phyloP scores from a whole-genome alignment of 345 rosid species.

The Citrus trifoliata region DNA sequence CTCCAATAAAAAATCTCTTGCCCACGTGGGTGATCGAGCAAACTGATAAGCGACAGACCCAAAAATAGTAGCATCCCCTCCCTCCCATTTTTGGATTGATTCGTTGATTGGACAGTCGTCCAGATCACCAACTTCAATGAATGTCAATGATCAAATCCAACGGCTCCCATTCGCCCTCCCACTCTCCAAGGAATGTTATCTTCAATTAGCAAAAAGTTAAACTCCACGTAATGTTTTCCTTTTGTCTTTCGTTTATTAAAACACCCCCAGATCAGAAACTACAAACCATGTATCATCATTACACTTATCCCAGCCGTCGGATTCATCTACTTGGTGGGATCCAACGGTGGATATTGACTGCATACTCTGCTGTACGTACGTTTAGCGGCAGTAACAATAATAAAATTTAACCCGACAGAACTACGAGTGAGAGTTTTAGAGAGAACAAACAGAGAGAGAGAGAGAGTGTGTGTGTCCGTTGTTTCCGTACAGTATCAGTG shows the following conservation, averaged over 20 bases:
- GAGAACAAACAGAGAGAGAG: neutral
- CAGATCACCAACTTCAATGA: neutral
- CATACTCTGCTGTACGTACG: neutral
- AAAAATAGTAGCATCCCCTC: conserved; percentile 4
- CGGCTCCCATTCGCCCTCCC: neutral
- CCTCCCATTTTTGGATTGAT: neutral
- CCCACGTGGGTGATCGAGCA: conserved; percentile 27
- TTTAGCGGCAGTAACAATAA: neutral
- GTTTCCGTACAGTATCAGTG: conserved; percentile 12
- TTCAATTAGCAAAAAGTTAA: neutral
- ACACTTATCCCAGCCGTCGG: neutral
- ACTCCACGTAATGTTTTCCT: neutral
- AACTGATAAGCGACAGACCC: conserved; percentile 13
- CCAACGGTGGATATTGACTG: conserved; percentile 4
- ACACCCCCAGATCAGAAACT: neutral
- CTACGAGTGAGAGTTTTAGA: neutral
- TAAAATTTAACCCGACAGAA: neutral
- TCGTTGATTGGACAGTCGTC: conserved; percentile 27
- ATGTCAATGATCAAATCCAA: conserved; percentile 1
- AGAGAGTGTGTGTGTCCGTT: neutral
- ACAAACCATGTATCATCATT: too few relatives aligned
- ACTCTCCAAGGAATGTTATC: neutral
- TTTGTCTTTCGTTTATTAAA: neutral
- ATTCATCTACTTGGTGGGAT: neutral
- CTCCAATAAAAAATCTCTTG: neutral